A percentile compares a stretch with the other conserved stretches of the same genome.
phyloP scores from a whole-genome alignment of 257 asterid species.

The Ballota nigra region DNA sequence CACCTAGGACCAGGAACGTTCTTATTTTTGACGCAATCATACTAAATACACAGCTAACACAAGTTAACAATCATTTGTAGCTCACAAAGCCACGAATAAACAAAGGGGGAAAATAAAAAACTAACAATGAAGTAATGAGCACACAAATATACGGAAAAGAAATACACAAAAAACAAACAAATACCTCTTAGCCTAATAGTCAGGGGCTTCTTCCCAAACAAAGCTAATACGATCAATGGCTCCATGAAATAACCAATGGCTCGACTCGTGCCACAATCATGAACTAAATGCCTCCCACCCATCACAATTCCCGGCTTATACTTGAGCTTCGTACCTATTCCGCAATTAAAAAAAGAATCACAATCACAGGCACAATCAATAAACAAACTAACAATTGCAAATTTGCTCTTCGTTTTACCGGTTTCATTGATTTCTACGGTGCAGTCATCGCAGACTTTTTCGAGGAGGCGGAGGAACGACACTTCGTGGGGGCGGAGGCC shows the following conservation, averaged over 20 bases:
- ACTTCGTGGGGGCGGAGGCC: constrained; percentile 83
- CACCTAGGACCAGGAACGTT: not conserved
- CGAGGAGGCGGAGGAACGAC: constrained; percentile 78
- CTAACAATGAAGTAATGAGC: not conserved
- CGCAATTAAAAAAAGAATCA: constrained; percentile 17
- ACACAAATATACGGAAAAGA: not conserved
- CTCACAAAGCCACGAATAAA: not conserved
- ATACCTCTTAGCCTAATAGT: constrained; percentile 69
- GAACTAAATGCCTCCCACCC: constrained; percentile 77
- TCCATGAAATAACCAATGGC: constrained; percentile 78
- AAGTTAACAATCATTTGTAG: not conserved
- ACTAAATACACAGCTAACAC: not conserved
- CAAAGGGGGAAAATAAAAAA: not conserved
- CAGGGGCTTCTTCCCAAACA: constrained; percentile 85
- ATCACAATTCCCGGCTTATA: constrained; percentile 85
- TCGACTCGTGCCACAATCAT: constrained; percentile 72
- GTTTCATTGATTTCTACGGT: constrained; percentile 74
- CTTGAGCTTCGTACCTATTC: constrained; percentile 71
- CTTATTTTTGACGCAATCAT: not conserved
- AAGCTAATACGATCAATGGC: constrained; percentile 72
- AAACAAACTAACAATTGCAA: not conserved
- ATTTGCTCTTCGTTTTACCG: constrained; percentile 30
- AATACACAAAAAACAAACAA: not conserved
- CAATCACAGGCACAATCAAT: not conserved
- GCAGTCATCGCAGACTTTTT: constrained; percentile 71